phyloP scores from a whole-genome alignment of 441 rosid species.

The Gossypium trilobum region DNA sequence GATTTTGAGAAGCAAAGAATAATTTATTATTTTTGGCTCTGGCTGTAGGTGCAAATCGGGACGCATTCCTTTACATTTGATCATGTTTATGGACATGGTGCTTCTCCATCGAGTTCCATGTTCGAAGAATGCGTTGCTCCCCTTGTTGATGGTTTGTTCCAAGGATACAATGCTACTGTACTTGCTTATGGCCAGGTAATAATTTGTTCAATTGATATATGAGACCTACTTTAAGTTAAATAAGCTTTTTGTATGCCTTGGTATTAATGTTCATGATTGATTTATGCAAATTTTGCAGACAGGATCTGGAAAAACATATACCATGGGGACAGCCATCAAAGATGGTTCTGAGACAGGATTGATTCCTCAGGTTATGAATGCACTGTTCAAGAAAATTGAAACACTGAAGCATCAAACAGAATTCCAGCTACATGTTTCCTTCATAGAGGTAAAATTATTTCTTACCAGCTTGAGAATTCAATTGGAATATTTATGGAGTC shows the following conservation, averaged over 20 bases:
- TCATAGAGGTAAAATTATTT: conserved; percentile 43
- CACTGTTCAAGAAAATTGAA: conserved; percentile 42
- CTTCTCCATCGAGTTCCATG: conserved; percentile 33
- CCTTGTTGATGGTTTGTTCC: conserved; percentile 49
- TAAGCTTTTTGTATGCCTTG: not conserved
- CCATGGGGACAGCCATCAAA: conserved; percentile 61
- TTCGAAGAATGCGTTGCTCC: conserved; percentile 49
- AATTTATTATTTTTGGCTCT: not conserved
- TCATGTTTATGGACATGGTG: conserved; percentile 48
- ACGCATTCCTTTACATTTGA: conserved; percentile 52
- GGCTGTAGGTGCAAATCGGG: conserved; percentile 47
- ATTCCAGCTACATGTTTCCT: conserved; percentile 54
- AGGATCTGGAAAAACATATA: conserved; percentile 66
- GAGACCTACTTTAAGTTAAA: conserved; percentile 3
- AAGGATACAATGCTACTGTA: conserved; percentile 61
- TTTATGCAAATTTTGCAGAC: conserved; percentile 37
- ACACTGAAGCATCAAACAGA: conserved; percentile 34
- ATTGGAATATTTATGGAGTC: not conserved
- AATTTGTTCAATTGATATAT: not conserved
- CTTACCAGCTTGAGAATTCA: not conserved
- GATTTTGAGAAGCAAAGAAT: conserved; percentile 4
- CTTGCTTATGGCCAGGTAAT: conserved; percentile 62
- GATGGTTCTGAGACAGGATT: conserved; percentile 42
- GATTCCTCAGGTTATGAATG: conserved; percentile 49
- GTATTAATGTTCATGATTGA: conserved; percentile 14